These are phyloP conservation scores for Penicillium glabrum DNA, from an alignment of 2,329 filamentous ascomycete species.

Conservation along the genomic window DNA sequence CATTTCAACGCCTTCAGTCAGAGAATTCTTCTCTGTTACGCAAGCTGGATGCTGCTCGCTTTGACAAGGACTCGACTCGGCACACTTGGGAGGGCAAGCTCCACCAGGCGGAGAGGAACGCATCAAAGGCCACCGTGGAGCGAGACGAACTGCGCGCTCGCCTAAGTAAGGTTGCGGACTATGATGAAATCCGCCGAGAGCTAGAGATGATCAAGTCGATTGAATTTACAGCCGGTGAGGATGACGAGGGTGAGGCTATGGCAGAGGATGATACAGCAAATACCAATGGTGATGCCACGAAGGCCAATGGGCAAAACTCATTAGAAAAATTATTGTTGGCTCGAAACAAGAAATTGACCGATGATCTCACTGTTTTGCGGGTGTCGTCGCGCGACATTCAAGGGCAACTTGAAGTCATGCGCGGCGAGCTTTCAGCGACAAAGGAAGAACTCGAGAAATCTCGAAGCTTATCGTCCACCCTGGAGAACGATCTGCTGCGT, in stretches of 20 bases:
- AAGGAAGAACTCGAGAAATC: conserved; percentile 85
- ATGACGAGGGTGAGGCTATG: conserved; percentile 54
- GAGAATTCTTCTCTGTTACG: conserved; percentile 91
- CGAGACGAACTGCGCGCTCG: conserved; percentile 77
- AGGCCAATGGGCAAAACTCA: conserved; percentile 68
- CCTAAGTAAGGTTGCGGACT: conserved; percentile 86
- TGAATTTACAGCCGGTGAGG: conserved; percentile 89
- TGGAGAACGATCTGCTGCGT: conserved; percentile 87
- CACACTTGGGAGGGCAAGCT: conserved; percentile 73
- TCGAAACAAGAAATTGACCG: conserved; percentile 93
- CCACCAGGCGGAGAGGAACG: conserved; percentile 76
- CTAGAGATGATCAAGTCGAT: conserved; percentile 97
- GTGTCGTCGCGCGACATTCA: conserved; percentile 94
- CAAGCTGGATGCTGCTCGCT: conserved; percentile 77
- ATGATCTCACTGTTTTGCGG: conserved; percentile 87
- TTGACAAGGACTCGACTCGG: conserved; percentile 80
- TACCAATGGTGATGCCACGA: conserved; percentile 52
- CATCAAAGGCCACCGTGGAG: conserved; percentile 72
- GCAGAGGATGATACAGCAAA: conserved; percentile 32
- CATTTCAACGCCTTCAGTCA: conserved; percentile 81
- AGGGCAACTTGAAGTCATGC: conserved; percentile 71
- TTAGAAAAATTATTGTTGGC: conserved; percentile 88
- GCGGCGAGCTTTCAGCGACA: conserved; percentile 78
- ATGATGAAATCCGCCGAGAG: conserved; percentile 94
- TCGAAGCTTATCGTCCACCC: conserved; percentile 78